Evolutionary conservation across 495 filamentous ascomycete species (phyloP), one percentile per base, ranked within the genome.

Genomic region (Delitschia confertaspora): DNA sequence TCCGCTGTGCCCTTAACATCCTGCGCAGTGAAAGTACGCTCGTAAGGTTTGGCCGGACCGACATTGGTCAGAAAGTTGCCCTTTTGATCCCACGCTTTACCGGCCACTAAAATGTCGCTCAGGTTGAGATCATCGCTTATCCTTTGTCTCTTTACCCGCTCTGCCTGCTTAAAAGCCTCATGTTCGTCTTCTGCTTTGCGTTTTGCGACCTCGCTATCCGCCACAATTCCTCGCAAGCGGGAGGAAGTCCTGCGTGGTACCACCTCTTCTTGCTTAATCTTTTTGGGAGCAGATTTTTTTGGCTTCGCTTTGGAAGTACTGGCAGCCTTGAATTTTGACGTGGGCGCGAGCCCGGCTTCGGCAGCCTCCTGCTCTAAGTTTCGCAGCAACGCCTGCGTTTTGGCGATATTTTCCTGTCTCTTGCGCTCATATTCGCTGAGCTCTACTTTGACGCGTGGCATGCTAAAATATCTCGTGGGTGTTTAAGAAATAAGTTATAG

Each of bases 1-100:
- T 95, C 82, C 0, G 71, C 76, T 0, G 88, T 95, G 38, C 80
- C 76, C 50, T 88, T 74, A 27, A 94, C 76, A 65, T 96, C 82
- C 23, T 80, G 74, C 1, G 82, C 78, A 1, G 72, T 79, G 57
- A 96, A 95, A 0, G 88, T 94, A 20, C 82, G 68, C 34, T 85
- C 74, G 30, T 87, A 82, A 0, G 85, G 85, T 45, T 81, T 76
- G 1, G 85, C 84, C 13, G 72, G 75, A 4, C 79, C 66, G 1
- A 84, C 68, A 46, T 76, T 72, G 0, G 72, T 68, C 10, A 74
- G 40, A 63, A 71, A 73, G 33, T 70, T 60, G 60, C 72, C 53
- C 42, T 65, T 64, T 60, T 71, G 51, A 61, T 69, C 66, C 67
- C 67, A 74, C 29, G 68, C 63, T 55, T 80, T 78, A 0, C 88